phyloP scores from a whole-genome alignment of 495 filamentous ascomycete genomes.

The Penicillium subrubescens region DNA sequence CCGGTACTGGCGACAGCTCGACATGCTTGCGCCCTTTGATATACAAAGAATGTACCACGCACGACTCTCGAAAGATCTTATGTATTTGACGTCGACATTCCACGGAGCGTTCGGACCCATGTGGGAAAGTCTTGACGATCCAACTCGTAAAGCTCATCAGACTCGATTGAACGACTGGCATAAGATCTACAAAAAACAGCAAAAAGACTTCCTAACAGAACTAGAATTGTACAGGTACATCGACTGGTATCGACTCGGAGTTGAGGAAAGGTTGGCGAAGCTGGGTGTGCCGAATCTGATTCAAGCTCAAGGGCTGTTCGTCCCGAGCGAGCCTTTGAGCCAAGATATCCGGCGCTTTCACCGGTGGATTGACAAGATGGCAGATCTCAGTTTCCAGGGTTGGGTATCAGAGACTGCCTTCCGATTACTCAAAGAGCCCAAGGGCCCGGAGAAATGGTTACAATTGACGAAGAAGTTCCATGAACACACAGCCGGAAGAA shows the following conservation, averaged over 20 bases:
- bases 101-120: conserved; percentile 15
- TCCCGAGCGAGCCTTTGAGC: conserved; percentile 25
- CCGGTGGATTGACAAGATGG: conserved; percentile 12
- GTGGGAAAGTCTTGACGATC: conserved; percentile 12
- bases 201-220: conserved; percentile 5
- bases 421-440: not conserved
- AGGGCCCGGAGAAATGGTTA: not conserved
- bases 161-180: not conserved
- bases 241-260: conserved; percentile 31
- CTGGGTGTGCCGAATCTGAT: conserved; percentile 20
- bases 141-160: not conserved
- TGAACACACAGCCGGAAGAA: not conserved
- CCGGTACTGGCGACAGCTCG: conserved; percentile 35
- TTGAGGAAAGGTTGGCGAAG: conserved; percentile 20
- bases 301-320: conserved; percentile 23
- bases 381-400: not conserved
- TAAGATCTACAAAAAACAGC: not conserved
- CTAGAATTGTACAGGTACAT: conserved; percentile 11
- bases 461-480: not conserved
- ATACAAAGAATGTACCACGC: not conserved
- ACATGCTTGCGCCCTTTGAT: conserved; percentile 31
- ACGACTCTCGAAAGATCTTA: conserved; percentile 13
- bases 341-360: conserved; percentile 21
- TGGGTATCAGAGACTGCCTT: not conserved
- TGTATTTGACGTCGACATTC: conserved; percentile 15